phyloP scores from a whole-genome alignment of 2,329 filamentous ascomycete genomes.

The Aspergillus piperis region DNA sequence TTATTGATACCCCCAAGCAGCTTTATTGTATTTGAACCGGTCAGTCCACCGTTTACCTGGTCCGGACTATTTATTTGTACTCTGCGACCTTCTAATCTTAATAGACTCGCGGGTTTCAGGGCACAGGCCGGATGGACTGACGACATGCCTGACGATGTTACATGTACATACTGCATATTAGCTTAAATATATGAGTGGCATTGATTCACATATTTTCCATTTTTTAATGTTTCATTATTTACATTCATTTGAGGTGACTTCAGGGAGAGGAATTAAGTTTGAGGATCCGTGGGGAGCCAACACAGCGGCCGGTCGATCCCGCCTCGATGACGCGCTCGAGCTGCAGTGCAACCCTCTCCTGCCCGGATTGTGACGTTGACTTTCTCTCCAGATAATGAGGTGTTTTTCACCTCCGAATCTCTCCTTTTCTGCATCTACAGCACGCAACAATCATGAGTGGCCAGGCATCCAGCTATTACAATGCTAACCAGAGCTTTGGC shows the following conservation, averaged over 20 bases:
- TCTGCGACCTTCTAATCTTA: not conserved
- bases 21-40: not conserved
- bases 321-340: not conserved
- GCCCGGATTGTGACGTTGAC: too few relatives aligned
- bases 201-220: not conserved
- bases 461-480: constrained; percentile 41
- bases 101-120: not conserved
- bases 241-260: not conserved
- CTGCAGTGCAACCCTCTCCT: not conserved
- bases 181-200: not conserved
- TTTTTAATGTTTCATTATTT: too few relatives aligned
- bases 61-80: not conserved
- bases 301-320: not conserved
- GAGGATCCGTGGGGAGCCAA: not conserved
- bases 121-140: not conserved
- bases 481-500: constrained; percentile 28
- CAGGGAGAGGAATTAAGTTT: not conserved
- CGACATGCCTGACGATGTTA: not conserved
- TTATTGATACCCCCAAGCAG: constrained; percentile 20
- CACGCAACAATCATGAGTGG: constrained; percentile 35
- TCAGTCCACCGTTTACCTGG: not conserved
- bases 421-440: not conserved
- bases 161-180: not conserved
- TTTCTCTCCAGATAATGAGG: too few relatives aligned
- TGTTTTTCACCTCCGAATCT: not conserved